Conservation (phyloP, 2,329 filamentous ascomycete species). For the Thermothelomyces thermophilus region DNA sequence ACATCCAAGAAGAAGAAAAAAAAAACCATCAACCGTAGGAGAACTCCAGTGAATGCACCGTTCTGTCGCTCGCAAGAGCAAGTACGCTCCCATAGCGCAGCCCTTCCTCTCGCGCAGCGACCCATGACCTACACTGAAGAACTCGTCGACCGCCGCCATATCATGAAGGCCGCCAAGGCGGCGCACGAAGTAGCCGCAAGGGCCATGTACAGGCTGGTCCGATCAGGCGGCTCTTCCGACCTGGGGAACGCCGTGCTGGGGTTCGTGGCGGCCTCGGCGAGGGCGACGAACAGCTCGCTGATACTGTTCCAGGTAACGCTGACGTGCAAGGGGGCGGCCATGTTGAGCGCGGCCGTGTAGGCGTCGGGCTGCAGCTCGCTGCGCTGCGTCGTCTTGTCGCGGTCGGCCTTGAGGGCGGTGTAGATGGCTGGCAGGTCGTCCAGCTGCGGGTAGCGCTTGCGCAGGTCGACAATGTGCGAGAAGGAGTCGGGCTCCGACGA, state of each 20-base stretch:
- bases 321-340: constrained; percentile 88
- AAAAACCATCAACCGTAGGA: background rate
- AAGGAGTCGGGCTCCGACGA: constrained; percentile 96
- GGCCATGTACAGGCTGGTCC: constrained; percentile 79
- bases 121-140: constrained; percentile 13
- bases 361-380: constrained; percentile 86
- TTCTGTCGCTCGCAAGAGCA: too few species aligned
- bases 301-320: constrained; percentile 93
- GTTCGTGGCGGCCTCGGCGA: constrained; percentile 87
- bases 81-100: background rate
- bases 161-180: constrained; percentile 56
- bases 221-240: constrained; percentile 79
- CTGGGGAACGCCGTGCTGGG: constrained; percentile 85
- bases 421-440: constrained; percentile 89
- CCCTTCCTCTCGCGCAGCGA: background rate
- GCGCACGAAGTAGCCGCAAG: constrained; percentile 66
- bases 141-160: constrained; percentile 51
- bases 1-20: background rate
- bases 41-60: constrained; percentile 12
- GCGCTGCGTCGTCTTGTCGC: constrained; percentile 93
- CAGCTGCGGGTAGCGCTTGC: constrained; percentile 72
- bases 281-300: constrained; percentile 82
- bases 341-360: constrained; percentile 77
- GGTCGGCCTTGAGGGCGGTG: constrained; percentile 88
- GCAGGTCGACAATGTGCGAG: constrained; percentile 77